A percentile compares a stretch with the other conserved stretches of the same genome.
These are phyloP conservation scores for Neonectria coccinea DNA, from an alignment of 2,329 filamentous ascomycete species.

Conservation along the genomic window DNA sequence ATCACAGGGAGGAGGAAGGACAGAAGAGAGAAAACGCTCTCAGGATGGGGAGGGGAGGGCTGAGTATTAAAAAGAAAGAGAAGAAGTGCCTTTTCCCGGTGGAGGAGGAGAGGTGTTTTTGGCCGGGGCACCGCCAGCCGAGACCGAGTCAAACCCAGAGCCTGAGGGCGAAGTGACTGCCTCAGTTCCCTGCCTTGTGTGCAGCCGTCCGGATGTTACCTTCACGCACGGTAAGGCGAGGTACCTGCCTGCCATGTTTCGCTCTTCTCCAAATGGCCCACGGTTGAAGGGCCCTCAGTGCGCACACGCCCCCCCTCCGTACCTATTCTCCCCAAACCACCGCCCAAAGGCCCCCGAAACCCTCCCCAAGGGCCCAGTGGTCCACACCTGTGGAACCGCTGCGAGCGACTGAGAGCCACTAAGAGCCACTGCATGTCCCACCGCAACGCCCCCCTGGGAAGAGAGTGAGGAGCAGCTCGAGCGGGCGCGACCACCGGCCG, in stretches of 20 bases:
- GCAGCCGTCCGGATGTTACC: slow-evolving; percentile 32
- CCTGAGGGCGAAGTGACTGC: slow-evolving; percentile 20
- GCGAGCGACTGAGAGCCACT: slow-evolving; percentile 1
- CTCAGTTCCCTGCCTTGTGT: slow-evolving; percentile 9
- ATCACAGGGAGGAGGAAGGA: slow-evolving; percentile 37
- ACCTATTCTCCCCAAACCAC: slow-evolving; percentile 2
- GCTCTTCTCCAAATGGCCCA: slow-evolving; percentile 23
- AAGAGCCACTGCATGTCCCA: slow-evolving; percentile 10
- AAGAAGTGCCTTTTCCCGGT: slow-evolving; percentile 36
- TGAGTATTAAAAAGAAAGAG: slow-evolving; percentile 47
- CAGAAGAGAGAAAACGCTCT: slow-evolving; percentile 40
- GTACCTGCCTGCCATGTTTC: slow-evolving; percentile 33
- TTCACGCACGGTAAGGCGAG: slow-evolving; percentile 33
- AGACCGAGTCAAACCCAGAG: slow-evolving; percentile 35
- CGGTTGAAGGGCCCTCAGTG: slow-evolving; percentile 12
- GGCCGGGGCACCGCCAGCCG: slow-evolving; percentile 37
- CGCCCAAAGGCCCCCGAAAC: slow-evolving; percentile 16
- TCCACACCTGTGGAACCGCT: slow-evolving; percentile 20
- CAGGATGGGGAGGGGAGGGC: slow-evolving; percentile 34
- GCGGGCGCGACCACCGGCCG: slow-evolving; percentile 28
- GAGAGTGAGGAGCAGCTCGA: slow-evolving; percentile 19
- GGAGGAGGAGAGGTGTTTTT: slow-evolving; percentile 46
- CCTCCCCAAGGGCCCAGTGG: slow-evolving; percentile 31
- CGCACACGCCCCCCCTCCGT: slow-evolving; percentile 12
- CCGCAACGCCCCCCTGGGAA: slow-evolving; percentile 18